Base-by-base conservation (phyloP, 805 yeast species). In the Myxozyma lipomycoides region DNA sequence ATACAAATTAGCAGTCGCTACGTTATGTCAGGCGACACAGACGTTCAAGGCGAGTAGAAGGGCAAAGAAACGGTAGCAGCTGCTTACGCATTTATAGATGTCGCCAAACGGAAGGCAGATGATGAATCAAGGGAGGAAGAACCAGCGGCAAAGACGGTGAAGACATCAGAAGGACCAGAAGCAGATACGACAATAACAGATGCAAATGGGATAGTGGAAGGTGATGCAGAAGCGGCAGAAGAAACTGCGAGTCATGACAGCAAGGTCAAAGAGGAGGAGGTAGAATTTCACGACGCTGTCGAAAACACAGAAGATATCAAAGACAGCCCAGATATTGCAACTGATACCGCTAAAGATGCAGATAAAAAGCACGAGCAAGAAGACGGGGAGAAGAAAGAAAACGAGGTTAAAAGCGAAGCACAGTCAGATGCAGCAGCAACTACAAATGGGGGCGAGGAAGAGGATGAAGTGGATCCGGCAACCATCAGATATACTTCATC, bases 401-500 rank as follows among this genome's bases (percentile, higher is more conserved):
- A 72, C 71, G 19, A 73, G 23, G 36, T 37, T 15, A 28, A 37
- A 10, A 52, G 48, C 18, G 54, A 35, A 10, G 61, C 48, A 3
- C 58, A 57, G 18, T 62, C 59, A 15, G 65, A 56, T 6, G 59
- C 53, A 15, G 34, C 34, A 15, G 34, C 15, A 15, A 28, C 34
- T 28, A 10, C 34, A 10, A 28, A 28, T 6, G 52, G n/a, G n/a
- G n/a, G n/a, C n/a, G n/a, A n/a, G n/a, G n/a, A n/a, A n/a, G n/a
- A n/a, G n/a, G n/a, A 35, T 12, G 59, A 47, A 3, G 55, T 52
- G 23, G 63, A 58, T 6, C 63, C 59, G 2, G 64, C 4, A 60
- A 56, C 9, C 61, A 60, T 4, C 62, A 55, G 28, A 67, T 67
- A 45, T 68, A 65, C 48, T 57, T 72, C 72, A 46, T 72, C 74